Conservation (phyloP, 1,284 basidiomycete species). For the Fomitiporia mediterranea region DNA sequence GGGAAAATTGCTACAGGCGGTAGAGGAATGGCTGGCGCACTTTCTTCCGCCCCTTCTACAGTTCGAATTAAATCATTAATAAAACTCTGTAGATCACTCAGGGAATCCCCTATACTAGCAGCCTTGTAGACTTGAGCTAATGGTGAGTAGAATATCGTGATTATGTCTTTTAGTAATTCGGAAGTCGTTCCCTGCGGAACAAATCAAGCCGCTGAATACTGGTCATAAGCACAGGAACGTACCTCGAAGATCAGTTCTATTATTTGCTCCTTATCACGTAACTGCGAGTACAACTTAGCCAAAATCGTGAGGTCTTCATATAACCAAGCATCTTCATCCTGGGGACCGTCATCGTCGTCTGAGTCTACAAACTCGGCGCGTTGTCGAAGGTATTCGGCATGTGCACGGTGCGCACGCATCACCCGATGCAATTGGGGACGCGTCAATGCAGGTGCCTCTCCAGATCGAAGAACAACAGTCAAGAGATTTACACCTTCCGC, state of each 20-base stretch:
- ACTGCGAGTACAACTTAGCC: slow-evolving; percentile 69
- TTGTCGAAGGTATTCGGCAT: slow-evolving; percentile 65
- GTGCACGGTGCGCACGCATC: slow-evolving; percentile 70
- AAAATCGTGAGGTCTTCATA: slow-evolving; percentile 86
- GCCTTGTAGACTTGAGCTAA: slow-evolving; percentile 98
- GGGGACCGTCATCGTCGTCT: slow-evolving; percentile 89
- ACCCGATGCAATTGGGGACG: slow-evolving; percentile 77
- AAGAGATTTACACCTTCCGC: slow-evolving; percentile 77
- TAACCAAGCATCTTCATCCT: slow-evolving; percentile 91
- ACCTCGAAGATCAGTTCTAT: slow-evolving; percentile 95
- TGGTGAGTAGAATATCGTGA: slow-evolving; percentile 98
- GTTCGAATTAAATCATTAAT: slow-evolving; percentile 95
- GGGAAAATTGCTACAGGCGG: slow-evolving; percentile 1
- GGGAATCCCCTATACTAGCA: slow-evolving; percentile 92
- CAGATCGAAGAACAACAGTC: slow-evolving; percentile 78
- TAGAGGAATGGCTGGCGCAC: slow-evolving; percentile 45
- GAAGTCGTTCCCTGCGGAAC: slow-evolving; percentile 79
- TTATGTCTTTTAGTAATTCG: slow-evolving; percentile 95
- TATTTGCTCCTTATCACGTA: slow-evolving; percentile 89
- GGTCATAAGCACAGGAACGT: slow-evolving; percentile 24
- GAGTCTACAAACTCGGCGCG: slow-evolving; percentile 69
- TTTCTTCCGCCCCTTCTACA: slow-evolving; percentile 86
- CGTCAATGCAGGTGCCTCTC: slow-evolving; percentile 70
- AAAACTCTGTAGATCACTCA: slow-evolving; percentile 91
- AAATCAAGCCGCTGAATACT: background rate